These are phyloP conservation scores for Symbiodinium natans DNA, from an alignment of 73 alveolate species.

Conservation along the genomic window DNA sequence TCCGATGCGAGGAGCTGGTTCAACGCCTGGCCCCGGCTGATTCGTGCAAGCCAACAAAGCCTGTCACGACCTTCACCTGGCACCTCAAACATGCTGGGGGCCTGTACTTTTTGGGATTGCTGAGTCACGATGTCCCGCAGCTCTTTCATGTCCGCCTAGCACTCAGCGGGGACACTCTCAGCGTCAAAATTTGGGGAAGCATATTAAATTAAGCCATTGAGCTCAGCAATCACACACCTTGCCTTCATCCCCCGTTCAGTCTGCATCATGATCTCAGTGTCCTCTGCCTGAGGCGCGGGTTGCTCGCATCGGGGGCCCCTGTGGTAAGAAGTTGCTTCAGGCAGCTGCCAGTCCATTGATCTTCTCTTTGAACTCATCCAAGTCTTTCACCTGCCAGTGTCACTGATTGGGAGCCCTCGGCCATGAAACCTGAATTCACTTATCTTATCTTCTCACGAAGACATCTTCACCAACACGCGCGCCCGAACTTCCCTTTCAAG, in stretches of 20 bases:
- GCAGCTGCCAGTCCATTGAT: slow-evolving; percentile 27
- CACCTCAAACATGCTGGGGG: background rate
- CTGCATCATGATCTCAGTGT: slow-evolving; percentile 73
- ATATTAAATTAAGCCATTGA: background rate
- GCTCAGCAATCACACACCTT: too few species aligned
- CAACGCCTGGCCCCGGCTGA: slow-evolving; percentile 38
- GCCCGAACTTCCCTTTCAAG: slow-evolving; percentile 67
- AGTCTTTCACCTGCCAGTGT: slow-evolving; percentile 37
- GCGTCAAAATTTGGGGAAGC: background rate
- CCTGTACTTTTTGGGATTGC: slow-evolving; percentile 72
- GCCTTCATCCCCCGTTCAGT: slow-evolving; percentile 84
- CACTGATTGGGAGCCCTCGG: background rate
- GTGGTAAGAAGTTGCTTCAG: background rate
- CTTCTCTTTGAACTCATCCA: slow-evolving; percentile 78
- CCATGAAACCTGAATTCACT: background rate
- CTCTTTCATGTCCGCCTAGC: slow-evolving; percentile 79
- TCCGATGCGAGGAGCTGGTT: slow-evolving; percentile 50
- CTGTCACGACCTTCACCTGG: background rate
- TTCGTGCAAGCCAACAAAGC: background rate
- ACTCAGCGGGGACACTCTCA: background rate
- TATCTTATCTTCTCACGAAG: too few species aligned
- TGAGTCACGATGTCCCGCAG: slow-evolving; percentile 55
- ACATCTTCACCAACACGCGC: too few species aligned
- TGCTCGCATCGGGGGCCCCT: too few species aligned
- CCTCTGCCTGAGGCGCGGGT: slow-evolving; percentile 18